Conservation (phyloP, 2,329 filamentous ascomycete genomes). For the Sporothrix globosa region DNA sequence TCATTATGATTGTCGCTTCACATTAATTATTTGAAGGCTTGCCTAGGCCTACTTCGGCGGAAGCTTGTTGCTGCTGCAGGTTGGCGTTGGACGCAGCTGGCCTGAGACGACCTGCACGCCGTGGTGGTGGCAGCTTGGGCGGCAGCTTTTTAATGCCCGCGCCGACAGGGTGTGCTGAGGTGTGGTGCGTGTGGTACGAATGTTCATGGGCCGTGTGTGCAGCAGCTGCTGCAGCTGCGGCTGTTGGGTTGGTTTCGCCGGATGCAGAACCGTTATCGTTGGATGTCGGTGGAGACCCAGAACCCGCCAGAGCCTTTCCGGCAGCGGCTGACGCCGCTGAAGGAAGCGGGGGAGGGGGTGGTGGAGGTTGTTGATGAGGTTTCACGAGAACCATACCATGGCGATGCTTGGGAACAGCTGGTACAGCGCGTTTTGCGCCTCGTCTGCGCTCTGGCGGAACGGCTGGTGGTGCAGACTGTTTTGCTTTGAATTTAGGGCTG, state of each 20-base stretch:
- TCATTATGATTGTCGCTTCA: background rate
- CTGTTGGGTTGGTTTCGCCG: conserved; percentile 22
- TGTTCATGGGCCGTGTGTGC: conserved; percentile 19
- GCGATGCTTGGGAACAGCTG: conserved; percentile 60
- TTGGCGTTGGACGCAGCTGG: conserved; percentile 35
- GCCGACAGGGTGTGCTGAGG: background rate
- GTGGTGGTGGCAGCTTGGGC: conserved; percentile 38
- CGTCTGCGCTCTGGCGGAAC: conserved; percentile 31
- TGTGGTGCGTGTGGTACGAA: background rate
- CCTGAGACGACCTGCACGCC: conserved; percentile 34
- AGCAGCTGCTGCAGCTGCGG: conserved; percentile 8
- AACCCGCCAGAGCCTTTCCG: conserved; percentile 23
- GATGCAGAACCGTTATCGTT: background rate
- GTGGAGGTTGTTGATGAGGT: conserved; percentile 30
- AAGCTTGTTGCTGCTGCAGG: conserved; percentile 32
- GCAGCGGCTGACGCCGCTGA: conserved; percentile 26
- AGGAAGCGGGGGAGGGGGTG: conserved; percentile 21
- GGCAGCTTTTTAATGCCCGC: conserved; percentile 36
- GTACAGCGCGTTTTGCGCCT: conserved; percentile 53
- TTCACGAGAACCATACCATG: conserved; percentile 53
- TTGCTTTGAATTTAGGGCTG: background rate
- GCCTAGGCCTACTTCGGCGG: background rate
- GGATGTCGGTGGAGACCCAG: background rate
- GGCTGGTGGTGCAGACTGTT: background rate
- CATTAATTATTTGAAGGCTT: background rate